A percentile compares a stretch with the other conserved stretches of the same genome.
phyloP scores from a whole-genome alignment of 2,329 filamentous ascomycete genomes.

The Metarhizium album region DNA sequence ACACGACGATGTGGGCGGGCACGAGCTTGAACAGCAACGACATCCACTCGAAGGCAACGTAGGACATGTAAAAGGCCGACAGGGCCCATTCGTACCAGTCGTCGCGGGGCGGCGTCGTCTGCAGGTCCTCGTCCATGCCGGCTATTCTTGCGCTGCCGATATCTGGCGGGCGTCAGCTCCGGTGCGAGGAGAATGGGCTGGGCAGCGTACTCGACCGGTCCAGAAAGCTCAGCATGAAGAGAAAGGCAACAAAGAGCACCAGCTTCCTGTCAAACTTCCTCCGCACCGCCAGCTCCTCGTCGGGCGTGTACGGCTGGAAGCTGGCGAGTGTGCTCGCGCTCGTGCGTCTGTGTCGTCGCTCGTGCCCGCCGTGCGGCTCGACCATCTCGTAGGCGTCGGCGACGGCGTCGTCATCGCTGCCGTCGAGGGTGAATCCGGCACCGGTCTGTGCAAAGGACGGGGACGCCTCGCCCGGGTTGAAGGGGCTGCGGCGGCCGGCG shows the following conservation, averaged over 20 bases:
- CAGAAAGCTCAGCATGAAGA: slow-evolving; percentile 78
- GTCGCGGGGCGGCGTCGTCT: slow-evolving; percentile 32
- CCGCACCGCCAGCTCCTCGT: slow-evolving; percentile 64
- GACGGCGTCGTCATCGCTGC: slow-evolving; percentile 18
- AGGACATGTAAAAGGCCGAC: slow-evolving; percentile 50
- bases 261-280: slow-evolving; percentile 67
- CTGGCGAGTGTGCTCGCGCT: slow-evolving; percentile 24
- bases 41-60: slow-evolving; percentile 57
- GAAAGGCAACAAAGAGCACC: slow-evolving; percentile 67
- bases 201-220: slow-evolving; percentile 66
- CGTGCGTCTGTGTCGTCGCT: slow-evolving; percentile 7
- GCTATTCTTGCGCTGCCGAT: slow-evolving; percentile 54
- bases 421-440: slow-evolving; percentile 25
- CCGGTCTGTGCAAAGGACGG: slow-evolving; percentile 30
- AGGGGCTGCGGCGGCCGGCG: slow-evolving; percentile 10
- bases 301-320: slow-evolving; percentile 37
- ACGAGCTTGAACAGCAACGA: slow-evolving; percentile 48
- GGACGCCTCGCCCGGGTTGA: slow-evolving; percentile 15
- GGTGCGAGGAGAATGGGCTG: not conserved
- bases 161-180: slow-evolving; percentile 25
- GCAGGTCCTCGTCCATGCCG: slow-evolving; percentile 51
- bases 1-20: slow-evolving; percentile 50
- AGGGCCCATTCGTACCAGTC: slow-evolving; percentile 51
- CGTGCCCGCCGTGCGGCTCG: slow-evolving; percentile 7
- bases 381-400: slow-evolving; percentile 24